Percentiles rank a stretch among this genome's conserved stretches.
Evolutionary conservation across 805 yeast genomes (phyloP).

Genomic region (Candida vartiovaarae): DNA sequence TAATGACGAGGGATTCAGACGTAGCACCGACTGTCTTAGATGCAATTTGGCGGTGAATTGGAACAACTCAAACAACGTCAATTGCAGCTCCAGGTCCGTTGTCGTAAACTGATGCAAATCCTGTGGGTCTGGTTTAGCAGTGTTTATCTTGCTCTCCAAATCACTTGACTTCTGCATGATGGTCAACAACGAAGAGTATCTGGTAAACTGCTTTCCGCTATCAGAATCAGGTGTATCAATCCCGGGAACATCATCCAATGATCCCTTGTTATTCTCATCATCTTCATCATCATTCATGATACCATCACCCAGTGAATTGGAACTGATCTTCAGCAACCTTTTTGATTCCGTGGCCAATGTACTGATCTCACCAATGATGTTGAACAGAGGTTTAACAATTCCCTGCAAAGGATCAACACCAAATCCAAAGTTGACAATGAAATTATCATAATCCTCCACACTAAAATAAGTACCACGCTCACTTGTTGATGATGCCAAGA

Average conservation of each 20-base stretch:
- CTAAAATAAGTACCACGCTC: slow-evolving; percentile 63
- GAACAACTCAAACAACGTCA: slow-evolving; percentile 64
- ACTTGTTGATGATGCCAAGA: slow-evolving; percentile 53
- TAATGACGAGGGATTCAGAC: slow-evolving; percentile 51
- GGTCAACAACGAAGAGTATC: slow-evolving; percentile 29
- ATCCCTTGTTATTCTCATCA: slow-evolving; percentile 10
- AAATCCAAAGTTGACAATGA: slow-evolving; percentile 24
- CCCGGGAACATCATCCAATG: slow-evolving; percentile 17
- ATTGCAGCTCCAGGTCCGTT: slow-evolving; percentile 55
- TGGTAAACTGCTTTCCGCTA: slow-evolving; percentile 19
- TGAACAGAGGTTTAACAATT: slow-evolving; percentile 60
- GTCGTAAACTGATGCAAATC: slow-evolving; percentile 34
- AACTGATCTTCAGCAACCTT: slow-evolving; percentile 25
- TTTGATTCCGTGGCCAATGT: slow-evolving; percentile 49
- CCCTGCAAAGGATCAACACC: slow-evolving; percentile 70
- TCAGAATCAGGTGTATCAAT: slow-evolving; percentile 19
- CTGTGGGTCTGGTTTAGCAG: slow-evolving; percentile 43
- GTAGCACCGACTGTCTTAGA: slow-evolving; percentile 56
- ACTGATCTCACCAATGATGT: slow-evolving; percentile 61
- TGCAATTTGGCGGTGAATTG: slow-evolving; percentile 64
- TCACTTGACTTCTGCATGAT: slow-evolving; percentile 30
- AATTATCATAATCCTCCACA: slow-evolving; percentile 46
- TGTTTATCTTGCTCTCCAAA: slow-evolving; percentile 43
- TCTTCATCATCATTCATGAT: slow-evolving; percentile 20
- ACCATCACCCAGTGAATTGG: slow-evolving; percentile 22